Evolutionary conservation across 169 alveolate genomes (phyloP), one percentile per base, ranked within the genome.

Genomic region (Plasmodium gonderi): DNA sequence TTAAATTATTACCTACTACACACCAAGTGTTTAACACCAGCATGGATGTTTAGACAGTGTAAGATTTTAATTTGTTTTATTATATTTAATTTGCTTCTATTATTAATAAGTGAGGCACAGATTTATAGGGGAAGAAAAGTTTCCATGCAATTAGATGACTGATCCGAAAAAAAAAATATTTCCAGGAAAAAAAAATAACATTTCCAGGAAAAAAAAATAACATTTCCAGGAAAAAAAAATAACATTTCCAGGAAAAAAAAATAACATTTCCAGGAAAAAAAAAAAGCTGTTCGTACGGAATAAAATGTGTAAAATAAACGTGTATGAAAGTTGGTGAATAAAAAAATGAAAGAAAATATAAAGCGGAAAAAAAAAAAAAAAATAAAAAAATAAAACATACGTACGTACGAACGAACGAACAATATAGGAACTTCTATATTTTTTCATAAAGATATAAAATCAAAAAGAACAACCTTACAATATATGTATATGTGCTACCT

Each of bases 71-170:
- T 77, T 40, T 76, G 82, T 31, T 31, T 60, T 33, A 33, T 78
- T 26, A 29, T 89, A 12, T 11, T 75, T 36, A 89, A 89, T 45
- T 45, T 77, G 80, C n/a, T 89, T 29, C 38, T 89, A 49, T 40
- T 89, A 44, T 29, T 89, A 65, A 26, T 89, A 89, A 89, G 94
- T 51, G 94, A 89, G 51, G 94, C 94, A 8, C 94, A 89, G 80
- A 38, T 89, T 20, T 89, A 89, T 36, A 76, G 54, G 29, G 94
- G 94, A 0, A 40, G 94, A 36, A 64, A 72, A 38, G 69, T 89
- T 29, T 77, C 90, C 47, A 76, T 89, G 23, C 40, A 89, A 6
- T 85, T 89, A 12, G 89, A 75, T 51, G 54, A 87, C 20, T 51
- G 38, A 31, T 2, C n/a, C n/a, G n/a, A n/a, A 6, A n/a, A 26